These are phyloP conservation scores for Isoetes engelmannii DNA, from an alignment of 83 land plant genomes.

Conservation along the genomic window DNA sequence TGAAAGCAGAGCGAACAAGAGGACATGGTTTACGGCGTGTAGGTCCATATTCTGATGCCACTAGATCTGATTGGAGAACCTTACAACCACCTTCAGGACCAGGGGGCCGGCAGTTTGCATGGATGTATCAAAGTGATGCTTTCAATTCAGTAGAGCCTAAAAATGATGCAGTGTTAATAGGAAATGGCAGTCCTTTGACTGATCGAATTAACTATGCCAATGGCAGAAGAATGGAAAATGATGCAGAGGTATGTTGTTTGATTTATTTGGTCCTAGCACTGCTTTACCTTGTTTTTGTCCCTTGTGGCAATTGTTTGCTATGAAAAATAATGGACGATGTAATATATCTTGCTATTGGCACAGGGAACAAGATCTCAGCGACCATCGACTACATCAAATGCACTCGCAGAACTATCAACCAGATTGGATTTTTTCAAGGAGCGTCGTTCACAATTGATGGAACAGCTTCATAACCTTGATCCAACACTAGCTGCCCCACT, in stretches of 20 bases:
- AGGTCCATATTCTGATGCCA: constrained; percentile 32
- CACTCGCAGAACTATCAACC: constrained; percentile 78
- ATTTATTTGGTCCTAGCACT: background rate
- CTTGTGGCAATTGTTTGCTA: too few species aligned
- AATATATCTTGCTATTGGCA: constrained; percentile 28
- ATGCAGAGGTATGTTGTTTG: constrained; percentile 14
- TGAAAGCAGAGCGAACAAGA: constrained; percentile 31
- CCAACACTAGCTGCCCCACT: constrained; percentile 30
- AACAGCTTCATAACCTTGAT: constrained; percentile 86
- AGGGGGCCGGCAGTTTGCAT: constrained; percentile 44
- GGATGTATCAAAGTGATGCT: constrained; percentile 39
- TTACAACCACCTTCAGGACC: constrained; percentile 50
- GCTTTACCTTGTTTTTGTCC: background rate
- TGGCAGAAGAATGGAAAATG: constrained; percentile 15
- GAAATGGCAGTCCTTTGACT: too few species aligned
- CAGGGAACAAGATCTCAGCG: constrained; percentile 38
- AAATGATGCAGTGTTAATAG: too few species aligned
- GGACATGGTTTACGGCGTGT: constrained; percentile 32
- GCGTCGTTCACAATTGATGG: constrained; percentile 88
- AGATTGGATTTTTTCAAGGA: constrained; percentile 95
- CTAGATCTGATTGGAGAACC: constrained; percentile 58
- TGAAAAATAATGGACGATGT: too few species aligned
- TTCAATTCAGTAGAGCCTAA: constrained; percentile 13
- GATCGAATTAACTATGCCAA: constrained; percentile 1
- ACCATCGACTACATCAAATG: constrained; percentile 53